Evolutionary conservation across 1,284 basidiomycete genomes (phyloP).

Genomic region (Naganishia sp.): DNA sequence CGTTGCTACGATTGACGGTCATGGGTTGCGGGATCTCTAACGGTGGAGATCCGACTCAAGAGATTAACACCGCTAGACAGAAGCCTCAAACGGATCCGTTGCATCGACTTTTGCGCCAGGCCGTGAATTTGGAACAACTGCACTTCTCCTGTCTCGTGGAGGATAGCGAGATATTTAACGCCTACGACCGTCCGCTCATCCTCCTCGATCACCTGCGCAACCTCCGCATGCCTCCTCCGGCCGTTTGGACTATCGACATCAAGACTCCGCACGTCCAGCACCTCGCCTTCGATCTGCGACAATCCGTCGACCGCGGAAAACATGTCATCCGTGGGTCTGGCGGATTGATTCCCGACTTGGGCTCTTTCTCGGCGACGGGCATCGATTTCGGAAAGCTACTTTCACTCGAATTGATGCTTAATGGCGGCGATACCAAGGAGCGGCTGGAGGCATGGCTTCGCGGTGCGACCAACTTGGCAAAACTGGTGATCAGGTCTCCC

Average conservation of each 20-base stretch:
- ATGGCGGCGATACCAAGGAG: slow-evolving; percentile 9
- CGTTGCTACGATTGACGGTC: no score
- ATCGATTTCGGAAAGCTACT: slow-evolving; percentile 5
- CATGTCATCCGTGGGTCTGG: neutral
- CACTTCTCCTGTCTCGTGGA: neutral
- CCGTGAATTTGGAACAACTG: slow-evolving; percentile 6
- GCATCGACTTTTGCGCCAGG: neutral
- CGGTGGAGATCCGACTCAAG: no score
- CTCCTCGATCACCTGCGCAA: neutral
- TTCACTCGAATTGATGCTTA: neutral
- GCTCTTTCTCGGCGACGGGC: neutral
- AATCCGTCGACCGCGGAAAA: neutral
- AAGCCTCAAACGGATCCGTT: neutral
- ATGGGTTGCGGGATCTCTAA: no score
- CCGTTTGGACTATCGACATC: slow-evolving; percentile 7
- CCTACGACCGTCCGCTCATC: neutral
- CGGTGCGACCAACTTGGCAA: slow-evolving; percentile 1
- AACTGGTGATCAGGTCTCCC: neutral
- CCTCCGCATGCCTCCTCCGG: slow-evolving; percentile 5
- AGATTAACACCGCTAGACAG: neutral
- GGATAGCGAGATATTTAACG: neutral
- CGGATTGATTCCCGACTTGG: neutral
- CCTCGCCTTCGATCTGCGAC: slow-evolving; percentile 2
- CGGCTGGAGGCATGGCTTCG: neutral
- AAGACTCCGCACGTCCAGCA: neutral